phyloP scores from a whole-genome alignment of 192 early-diverging fungal genomes.

The Entomortierella parvispora region DNA sequence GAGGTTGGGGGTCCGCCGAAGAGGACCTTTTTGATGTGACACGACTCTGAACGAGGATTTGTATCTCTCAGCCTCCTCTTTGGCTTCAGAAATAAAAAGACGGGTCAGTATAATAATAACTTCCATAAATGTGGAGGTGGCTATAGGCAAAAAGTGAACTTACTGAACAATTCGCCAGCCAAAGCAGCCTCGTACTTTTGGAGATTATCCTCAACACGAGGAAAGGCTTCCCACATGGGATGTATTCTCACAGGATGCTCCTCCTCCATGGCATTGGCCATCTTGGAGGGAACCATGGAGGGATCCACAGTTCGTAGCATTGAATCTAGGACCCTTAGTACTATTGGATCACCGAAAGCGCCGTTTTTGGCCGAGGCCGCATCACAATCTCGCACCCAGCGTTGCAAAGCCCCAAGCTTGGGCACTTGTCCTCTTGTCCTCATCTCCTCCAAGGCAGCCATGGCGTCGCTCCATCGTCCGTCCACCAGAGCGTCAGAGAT shows the following conservation, averaged over 20 bases:
- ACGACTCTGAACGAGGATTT: slow-evolving; percentile 62
- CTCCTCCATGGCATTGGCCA: neutral
- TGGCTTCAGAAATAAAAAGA: slow-evolving; percentile 7
- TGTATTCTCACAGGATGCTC: slow-evolving; percentile 38
- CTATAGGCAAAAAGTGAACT: slow-evolving; percentile 1
- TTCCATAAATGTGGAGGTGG: neutral
- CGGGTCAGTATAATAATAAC: too few species aligned
- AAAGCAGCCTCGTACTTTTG: slow-evolving; percentile 42
- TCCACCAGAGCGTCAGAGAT: slow-evolving; percentile 62
- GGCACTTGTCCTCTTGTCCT: slow-evolving; percentile 55
- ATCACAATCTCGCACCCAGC: slow-evolving; percentile 80
- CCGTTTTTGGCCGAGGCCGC: slow-evolving; percentile 63
- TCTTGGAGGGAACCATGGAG: slow-evolving; percentile 52
- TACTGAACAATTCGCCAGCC: slow-evolving; percentile 38
- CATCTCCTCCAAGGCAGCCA: slow-evolving; percentile 63
- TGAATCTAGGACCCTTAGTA: slow-evolving; percentile 69
- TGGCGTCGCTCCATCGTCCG: slow-evolving; percentile 68
- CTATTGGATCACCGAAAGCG: slow-evolving; percentile 52
- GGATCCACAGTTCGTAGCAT: slow-evolving; percentile 74
- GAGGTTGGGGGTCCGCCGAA: slow-evolving; percentile 68
- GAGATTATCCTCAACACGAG: slow-evolving; percentile 29
- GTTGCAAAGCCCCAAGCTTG: slow-evolving; percentile 69
- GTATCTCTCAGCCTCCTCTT: slow-evolving; percentile 43
- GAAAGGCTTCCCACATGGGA: slow-evolving; percentile 56
- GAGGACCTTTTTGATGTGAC: slow-evolving; percentile 59